Conservation (phyloP, 192 early-diverging fungal genomes). For the Coemansia sp. region DNA sequence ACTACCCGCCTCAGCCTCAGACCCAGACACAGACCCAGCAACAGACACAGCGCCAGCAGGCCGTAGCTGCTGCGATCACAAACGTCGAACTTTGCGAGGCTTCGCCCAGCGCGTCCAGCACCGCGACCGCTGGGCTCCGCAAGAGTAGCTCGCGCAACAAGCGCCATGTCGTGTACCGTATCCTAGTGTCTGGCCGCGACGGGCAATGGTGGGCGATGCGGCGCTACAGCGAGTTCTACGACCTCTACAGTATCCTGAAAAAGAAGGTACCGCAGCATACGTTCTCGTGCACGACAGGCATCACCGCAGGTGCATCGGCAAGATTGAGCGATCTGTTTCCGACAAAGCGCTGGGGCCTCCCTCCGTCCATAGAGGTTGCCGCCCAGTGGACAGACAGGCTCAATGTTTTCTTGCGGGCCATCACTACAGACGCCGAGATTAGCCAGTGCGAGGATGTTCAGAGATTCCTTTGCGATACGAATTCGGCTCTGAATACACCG, state of each 20-base stretch:
- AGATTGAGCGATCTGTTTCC: conserved; percentile 47
- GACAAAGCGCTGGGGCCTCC: conserved; percentile 33
- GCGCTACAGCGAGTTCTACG: conserved; percentile 52
- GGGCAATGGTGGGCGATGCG: conserved; percentile 50
- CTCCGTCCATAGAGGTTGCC: conserved; percentile 36
- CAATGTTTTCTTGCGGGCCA: conserved; percentile 41
- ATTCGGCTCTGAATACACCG: conserved; percentile 9
- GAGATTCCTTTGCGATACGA: conserved; percentile 37
- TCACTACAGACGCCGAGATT: conserved; percentile 46
- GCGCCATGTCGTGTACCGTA: conserved; percentile 40
- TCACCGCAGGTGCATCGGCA: conserved; percentile 1
- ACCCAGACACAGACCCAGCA: background rate
- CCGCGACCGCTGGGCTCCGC: conserved; percentile 10
- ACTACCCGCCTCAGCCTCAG: conserved; percentile 1
- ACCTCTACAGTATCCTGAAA: conserved; percentile 29
- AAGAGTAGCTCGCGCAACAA: conserved; percentile 20
- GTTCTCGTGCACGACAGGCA: conserved; percentile 1
- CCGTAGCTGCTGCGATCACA: conserved; percentile 50
- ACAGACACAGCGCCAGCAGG: conserved; percentile 18
- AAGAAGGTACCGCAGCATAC: conserved; percentile 32
- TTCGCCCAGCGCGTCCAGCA: conserved; percentile 16
- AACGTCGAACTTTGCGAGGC: conserved; percentile 43
- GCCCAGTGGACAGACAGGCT: conserved; percentile 48
- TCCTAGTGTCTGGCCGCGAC: conserved; percentile 48
- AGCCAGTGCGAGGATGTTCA: conserved; percentile 39